Percentiles rank a stretch among this genome's conserved stretches.
These are phyloP conservation scores for Pleoardoris graminearum DNA, from an alignment of 2,329 filamentous ascomycete genomes.

Conservation along the genomic window DNA sequence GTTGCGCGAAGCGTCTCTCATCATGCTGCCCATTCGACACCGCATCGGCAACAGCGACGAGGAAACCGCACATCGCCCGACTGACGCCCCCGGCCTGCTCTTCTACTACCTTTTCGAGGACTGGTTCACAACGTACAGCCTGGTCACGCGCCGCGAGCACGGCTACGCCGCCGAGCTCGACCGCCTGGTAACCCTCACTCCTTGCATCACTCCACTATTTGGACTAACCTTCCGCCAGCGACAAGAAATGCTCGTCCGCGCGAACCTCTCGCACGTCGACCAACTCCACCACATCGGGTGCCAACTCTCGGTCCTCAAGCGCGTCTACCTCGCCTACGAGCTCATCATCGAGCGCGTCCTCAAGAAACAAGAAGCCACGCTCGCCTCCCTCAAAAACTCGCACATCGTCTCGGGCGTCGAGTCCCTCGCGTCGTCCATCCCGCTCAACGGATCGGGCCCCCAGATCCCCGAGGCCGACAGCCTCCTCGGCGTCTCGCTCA, in stretches of 20 bases:
- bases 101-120: constrained; percentile 72
- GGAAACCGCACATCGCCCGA: constrained; percentile 51
- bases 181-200: constrained; percentile 48
- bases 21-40: constrained; percentile 51
- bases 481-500: constrained; percentile 51
- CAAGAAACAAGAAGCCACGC: constrained; percentile 49
- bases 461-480: constrained; percentile 43
- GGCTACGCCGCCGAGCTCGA: constrained; percentile 55
- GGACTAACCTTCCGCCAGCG: constrained; percentile 39
- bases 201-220: not conserved
- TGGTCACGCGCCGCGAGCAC: constrained; percentile 56
- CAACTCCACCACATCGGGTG: constrained; percentile 63
- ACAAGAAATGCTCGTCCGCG: constrained; percentile 58
- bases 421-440: constrained; percentile 33
- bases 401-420: constrained; percentile 42
- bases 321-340: constrained; percentile 64
- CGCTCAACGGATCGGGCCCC: constrained; percentile 18
- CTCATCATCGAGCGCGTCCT: constrained; percentile 63
- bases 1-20: constrained; percentile 45
- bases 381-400: constrained; percentile 51
- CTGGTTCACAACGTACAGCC: constrained; percentile 62
- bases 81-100: constrained; percentile 62
- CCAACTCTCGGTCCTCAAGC: constrained; percentile 62
- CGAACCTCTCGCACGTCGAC: constrained; percentile 52
- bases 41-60: constrained; percentile 51